These are phyloP conservation scores for Ustilago hordei DNA, from an alignment of 1,284 basidiomycete genomes.

Conservation along the genomic window DNA sequence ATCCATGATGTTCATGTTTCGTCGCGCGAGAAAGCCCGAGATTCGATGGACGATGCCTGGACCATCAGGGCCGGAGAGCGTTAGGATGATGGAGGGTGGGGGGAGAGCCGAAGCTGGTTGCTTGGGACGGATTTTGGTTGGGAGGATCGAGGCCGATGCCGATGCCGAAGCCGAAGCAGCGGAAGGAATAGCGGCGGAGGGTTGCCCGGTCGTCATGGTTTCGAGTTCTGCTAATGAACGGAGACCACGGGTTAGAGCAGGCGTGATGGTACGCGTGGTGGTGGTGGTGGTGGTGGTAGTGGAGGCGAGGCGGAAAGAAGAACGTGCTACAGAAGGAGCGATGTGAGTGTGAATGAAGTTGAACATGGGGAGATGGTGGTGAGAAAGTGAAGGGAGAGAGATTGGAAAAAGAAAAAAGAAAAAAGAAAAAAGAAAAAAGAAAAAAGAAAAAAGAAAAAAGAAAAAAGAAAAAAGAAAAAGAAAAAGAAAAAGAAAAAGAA, in stretches of 20 bases:
- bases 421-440: background rate
- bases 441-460: background rate
- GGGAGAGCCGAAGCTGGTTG: conserved; percentile 71
- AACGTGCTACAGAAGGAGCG: conserved; percentile 11
- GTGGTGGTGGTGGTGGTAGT: background rate
- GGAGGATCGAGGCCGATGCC: conserved; percentile 26
- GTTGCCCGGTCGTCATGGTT: conserved; percentile 34
- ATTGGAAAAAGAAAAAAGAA: background rate
- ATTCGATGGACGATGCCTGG: conserved; percentile 64
- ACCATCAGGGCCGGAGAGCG: conserved; percentile 65
- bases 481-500: background rate
- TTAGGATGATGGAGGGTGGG: conserved; percentile 65
- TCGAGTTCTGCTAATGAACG: conserved; percentile 58
- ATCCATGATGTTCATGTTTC: conserved; percentile 66
- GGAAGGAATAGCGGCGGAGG: conserved; percentile 49
- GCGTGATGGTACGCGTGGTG: background rate
- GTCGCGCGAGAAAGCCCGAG: conserved; percentile 60
- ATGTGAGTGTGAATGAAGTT: conserved; percentile 38
- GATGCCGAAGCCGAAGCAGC: conserved; percentile 23
- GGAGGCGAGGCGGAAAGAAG: conserved; percentile 1
- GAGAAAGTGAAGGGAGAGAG: conserved; percentile 4
- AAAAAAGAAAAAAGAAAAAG: background rate
- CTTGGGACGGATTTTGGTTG: conserved; percentile 41
- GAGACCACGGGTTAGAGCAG: conserved; percentile 30
- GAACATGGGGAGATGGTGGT: conserved; percentile 35